Evolutionary conservation across 164 flowering plant species (phyloP), one percentile per base, ranked within the genome.

Genomic region (Aristolochia fimbriata): DNA sequence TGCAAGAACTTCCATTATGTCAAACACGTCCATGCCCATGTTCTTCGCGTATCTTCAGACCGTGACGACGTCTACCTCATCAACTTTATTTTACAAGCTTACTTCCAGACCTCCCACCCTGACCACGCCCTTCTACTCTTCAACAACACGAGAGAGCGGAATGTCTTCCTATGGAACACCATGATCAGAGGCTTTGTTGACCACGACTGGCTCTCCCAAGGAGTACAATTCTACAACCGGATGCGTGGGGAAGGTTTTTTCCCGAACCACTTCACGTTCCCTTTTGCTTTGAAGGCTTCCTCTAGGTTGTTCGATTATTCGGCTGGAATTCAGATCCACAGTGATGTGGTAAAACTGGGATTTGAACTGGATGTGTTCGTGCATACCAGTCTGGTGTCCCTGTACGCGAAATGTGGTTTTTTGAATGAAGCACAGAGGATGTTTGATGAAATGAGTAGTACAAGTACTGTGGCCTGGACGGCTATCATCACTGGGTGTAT

Each of bases 241-340:
- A 71, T 71, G 71, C 50, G 58, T 9, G 27, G 14, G 2, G 49
- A 58, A 1, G 71, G 73, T 15, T 21, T 60, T 27, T 47, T 59
- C 4, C 77, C 74, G 13, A 66, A 74, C 57, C 71, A 74, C 49
- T 68, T 65, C 56, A 75, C 78, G 23, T 71, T 65, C 37, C 78
- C 78, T 9, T 71, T 75, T 46, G 75, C 66, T 2, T 66, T 75
- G 14, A 75, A 75, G 57, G 75, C 75, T 2, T 66, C 75, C 15
- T 57, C 63, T 2, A 60, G 68, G 63, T 62, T 68, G 46, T 31
- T 52, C 0, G 71, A 65, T 47, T 23, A 57, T 56, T 25, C 22
- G 2, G 31, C 62, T 17, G 75, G 75, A n/a, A 41, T 51, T 41
- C 61, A 57, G 67, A 61, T 75, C 22, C 78, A 75, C 43, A 47